Evolutionary conservation across 1,284 basidiomycete genomes (phyloP), one percentile per base, ranked within the genome.

Genomic region (Porogramme epimiltina): DNA sequence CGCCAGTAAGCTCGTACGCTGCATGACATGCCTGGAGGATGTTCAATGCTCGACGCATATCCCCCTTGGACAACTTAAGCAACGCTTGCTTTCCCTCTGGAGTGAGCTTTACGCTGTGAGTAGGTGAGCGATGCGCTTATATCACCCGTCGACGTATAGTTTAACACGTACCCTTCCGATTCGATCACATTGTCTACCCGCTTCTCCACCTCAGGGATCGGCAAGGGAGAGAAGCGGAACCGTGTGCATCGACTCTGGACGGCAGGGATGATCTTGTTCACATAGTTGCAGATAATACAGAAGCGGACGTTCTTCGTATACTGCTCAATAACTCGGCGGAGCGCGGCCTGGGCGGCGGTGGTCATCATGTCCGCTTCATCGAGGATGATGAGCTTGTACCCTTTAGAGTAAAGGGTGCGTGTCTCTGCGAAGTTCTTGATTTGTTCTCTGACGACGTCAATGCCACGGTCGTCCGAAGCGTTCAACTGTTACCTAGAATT

Each of bases 291-390:
- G 58, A 99, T 97, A 64, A 99, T 99, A 73, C 96, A 98, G 72
- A 99, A 99, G 31, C 97, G 87, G 56, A 98, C 97, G 66, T 99
- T 99, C 71, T 90, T 93, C 6, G 97, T 99, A 70, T 98, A 98
- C 64, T 98, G 95, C 72, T 99, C 97, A 58, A 99, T 98, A 37
- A 99, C 91, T 65, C 96, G 89, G 25, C 96, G 88, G 26, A 99
- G 82, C 18, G 97, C 97, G 3, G 94, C 92, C 69, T 99, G 97
- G 0, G 97, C 97, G 38, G 93, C 90, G 58, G 95, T 91, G 0
- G 97, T 99, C 97, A 99, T 99, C 88, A 97, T 97, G 76, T 99
- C 97, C 19, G 97, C 97, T 72, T 99, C 97, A 63, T 99, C 97
- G 23, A 99, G 84, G 53, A 99, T 88, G 69, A 99, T 97, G 65